A percentile compares a stretch with the other conserved stretches of the same genome.
Conservation (phyloP, 2,329 filamentous ascomycete species). For the Septoria linicola region DNA sequence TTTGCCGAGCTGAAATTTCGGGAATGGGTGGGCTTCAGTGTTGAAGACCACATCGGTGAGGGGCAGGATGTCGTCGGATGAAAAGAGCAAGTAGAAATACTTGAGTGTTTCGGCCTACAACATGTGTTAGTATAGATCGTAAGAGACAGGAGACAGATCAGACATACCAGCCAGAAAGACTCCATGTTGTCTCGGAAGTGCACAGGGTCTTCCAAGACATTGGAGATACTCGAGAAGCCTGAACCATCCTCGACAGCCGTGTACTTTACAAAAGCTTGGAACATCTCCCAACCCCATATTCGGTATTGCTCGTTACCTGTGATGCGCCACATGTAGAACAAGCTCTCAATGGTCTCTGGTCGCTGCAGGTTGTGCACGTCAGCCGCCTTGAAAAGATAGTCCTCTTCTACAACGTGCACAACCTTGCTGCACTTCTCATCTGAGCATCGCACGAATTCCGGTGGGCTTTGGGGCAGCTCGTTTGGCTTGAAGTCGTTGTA, state of each 20-base stretch:
- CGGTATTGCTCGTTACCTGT: constrained; percentile 86
- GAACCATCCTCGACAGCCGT: constrained; percentile 74
- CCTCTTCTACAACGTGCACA: constrained; percentile 63
- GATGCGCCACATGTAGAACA: constrained; percentile 99
- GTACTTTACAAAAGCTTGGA: constrained; percentile 83
- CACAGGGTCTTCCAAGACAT: constrained; percentile 72
- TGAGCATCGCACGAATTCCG: constrained; percentile 37
- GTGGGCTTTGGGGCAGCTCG: constrained; percentile 49
- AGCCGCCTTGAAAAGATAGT: constrained; percentile 75
- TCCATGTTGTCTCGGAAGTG: constrained; percentile 87
- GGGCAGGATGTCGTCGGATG: constrained; percentile 75
- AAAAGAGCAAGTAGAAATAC: constrained; percentile 95
- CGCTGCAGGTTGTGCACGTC: constrained; percentile 92
- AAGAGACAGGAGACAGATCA: not conserved
- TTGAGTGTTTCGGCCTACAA: constrained; percentile 87
- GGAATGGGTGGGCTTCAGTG: constrained; percentile 90
- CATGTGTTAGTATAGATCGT: not conserved
- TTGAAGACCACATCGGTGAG: constrained; percentile 89
- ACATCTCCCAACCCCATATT: constrained; percentile 99
- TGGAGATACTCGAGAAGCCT: constrained; percentile 77
- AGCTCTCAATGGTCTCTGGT: constrained; percentile 91
- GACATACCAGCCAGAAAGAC: constrained; percentile 89
- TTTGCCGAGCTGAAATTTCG: constrained; percentile 76
- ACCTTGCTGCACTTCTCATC: constrained; percentile 46
- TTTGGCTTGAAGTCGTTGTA: constrained; percentile 54